These are phyloP conservation scores for Gossypium laxum DNA, from an alignment of 441 rosid genomes.

Conservation along the genomic window DNA sequence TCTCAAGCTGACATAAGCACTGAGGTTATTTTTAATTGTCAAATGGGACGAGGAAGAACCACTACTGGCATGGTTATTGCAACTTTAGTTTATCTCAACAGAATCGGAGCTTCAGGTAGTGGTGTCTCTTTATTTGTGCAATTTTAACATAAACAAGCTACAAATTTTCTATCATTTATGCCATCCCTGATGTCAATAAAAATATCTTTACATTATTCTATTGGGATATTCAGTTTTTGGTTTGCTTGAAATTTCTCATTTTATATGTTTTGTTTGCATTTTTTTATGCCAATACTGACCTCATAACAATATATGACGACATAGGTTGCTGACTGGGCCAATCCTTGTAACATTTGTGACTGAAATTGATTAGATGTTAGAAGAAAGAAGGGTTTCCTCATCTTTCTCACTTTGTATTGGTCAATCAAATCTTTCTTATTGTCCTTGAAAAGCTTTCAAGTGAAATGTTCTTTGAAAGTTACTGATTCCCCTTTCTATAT, in stretches of 20 bases:
- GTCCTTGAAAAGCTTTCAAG: background rate
- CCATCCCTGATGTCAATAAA: background rate
- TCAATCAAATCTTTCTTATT: background rate
- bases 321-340: background rate
- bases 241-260: background rate
- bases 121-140: slow-evolving; percentile 15
- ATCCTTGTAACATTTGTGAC: background rate
- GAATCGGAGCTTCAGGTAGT: slow-evolving; percentile 82
- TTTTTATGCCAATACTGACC: background rate
- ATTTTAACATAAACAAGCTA: background rate
- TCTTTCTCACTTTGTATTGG: background rate
- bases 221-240: background rate
- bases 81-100: slow-evolving; percentile 77
- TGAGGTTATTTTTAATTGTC: slow-evolving; percentile 85
- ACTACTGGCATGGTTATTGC: slow-evolving; percentile 99
- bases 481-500: background rate
- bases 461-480: background rate
- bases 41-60: slow-evolving; percentile 99
- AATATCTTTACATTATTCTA: background rate
- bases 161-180: background rate
- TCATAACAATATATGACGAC: background rate
- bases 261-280: background rate
- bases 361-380: background rate
- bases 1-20: slow-evolving; percentile 62
- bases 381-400: background rate